phyloP scores from a whole-genome alignment of 148 eudicot species.

The Rhododendron mucronatum region DNA sequence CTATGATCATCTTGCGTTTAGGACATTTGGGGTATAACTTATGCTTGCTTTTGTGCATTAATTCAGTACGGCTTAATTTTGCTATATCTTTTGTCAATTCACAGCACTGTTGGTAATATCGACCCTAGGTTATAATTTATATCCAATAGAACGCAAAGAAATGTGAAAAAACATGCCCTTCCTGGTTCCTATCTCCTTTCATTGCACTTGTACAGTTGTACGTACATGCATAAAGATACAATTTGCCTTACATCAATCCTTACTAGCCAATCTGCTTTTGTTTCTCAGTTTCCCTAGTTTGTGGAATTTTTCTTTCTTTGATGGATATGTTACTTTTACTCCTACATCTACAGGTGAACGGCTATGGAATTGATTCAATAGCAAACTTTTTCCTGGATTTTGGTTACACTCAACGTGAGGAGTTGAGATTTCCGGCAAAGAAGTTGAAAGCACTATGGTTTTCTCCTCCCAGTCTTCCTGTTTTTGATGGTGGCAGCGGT shows the following conservation, averaged over 20 bases:
- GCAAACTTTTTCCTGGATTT: conserved; percentile 70
- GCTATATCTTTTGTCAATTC: neutral
- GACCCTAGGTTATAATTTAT: neutral
- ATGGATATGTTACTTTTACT: neutral
- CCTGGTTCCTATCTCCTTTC: neutral
- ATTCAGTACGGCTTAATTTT: neutral
- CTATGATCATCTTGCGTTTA: conserved; percentile 91
- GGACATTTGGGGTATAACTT: conserved; percentile 82
- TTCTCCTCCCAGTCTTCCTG: conserved; percentile 58
- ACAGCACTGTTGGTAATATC: neutral
- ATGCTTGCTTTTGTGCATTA: neutral
- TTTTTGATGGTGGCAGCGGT: conserved; percentile 48
- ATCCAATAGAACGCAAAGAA: neutral
- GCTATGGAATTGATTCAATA: conserved; percentile 86
- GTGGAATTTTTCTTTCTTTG: neutral
- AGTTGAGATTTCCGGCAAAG: conserved; percentile 84
- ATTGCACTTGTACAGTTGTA: no score
- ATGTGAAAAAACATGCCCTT: neutral
- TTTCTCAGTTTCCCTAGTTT: neutral
- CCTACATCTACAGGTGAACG: conserved; percentile 47
- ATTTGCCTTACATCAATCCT: neutral
- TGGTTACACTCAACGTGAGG: conserved; percentile 75
- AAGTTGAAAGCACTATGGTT: conserved; percentile 94
- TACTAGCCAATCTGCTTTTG: neutral
- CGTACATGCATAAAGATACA: neutral